Base-by-base conservation (phyloP, 208 protist genomes). In the Crithidia sp. region DNA sequence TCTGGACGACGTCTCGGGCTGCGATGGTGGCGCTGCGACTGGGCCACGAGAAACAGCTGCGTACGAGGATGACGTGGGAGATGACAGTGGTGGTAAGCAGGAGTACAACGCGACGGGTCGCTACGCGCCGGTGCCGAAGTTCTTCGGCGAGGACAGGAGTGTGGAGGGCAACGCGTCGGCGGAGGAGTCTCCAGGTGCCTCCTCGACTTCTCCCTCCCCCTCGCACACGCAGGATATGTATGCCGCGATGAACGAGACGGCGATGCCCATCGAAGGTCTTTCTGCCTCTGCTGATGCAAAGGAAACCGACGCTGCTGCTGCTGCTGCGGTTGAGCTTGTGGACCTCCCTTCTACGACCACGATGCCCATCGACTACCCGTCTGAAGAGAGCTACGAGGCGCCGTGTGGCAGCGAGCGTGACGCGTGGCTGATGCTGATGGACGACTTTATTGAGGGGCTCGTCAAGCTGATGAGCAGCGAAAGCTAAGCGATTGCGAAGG, bases 361-460 rank as follows among this genome's bases (percentile, higher is more conserved):
- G 28, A 28, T 28, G 28, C 28, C 28, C 28, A 28, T 28, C 28
- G 37, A 64, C 10, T 67, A 39, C 39, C 64, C 73, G 12, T 61
- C 65, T 10, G 73, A 77, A 65, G 61, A 71, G 52, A 72, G 65
- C 7, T 77, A 77, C 47, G 52, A 41, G 7, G 55, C 65, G 0
- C 73, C 73, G 3, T n/a, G 53, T 12, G 58, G 65, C 7, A 77
- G 73, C 37, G 73, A 77, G 73, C 66, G 58, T 41, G 50, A 77
- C 19, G 73, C 58, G 49, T 71, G 73, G 73, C 64, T 72, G 56
- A 28, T 36, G 58, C 41, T 72, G 65, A 77, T 77, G 58, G 73
- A 77, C 65, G 58, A 53, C 40, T 77, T 72, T 43, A 77, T 77
- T 19, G 73, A 77, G 17, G 65, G 73, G 0, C 41, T 77, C 17